phyloP scores from a whole-genome alignment of 75 land plant species.

The Gnetum montanum region DNA sequence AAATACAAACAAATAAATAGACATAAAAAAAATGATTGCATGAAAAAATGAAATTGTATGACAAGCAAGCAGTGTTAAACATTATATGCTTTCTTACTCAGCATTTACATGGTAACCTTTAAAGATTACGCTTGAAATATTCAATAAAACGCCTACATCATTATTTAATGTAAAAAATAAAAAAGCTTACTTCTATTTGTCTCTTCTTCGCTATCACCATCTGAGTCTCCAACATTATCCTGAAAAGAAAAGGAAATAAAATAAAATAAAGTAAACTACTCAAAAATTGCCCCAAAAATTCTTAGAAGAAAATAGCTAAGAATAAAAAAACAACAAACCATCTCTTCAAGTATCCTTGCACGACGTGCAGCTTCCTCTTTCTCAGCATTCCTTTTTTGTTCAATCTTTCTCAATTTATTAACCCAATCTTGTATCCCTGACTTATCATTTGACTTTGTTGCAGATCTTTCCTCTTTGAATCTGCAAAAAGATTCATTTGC shows the following conservation, averaged over 20 bases:
- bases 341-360: constrained; percentile 66
- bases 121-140: too few species aligned
- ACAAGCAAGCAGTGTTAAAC: neutral
- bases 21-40: neutral
- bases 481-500: constrained; percentile 10
- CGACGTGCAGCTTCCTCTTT: constrained; percentile 62
- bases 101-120: too few species aligned
- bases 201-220: constrained; percentile 47
- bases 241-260: constrained; percentile 2
- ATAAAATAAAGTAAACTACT: neutral
- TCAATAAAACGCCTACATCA: neutral
- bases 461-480: constrained; percentile 47
- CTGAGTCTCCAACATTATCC: constrained; percentile 45
- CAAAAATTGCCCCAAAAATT: neutral
- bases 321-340: constrained; percentile 30
- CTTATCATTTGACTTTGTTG: constrained; percentile 35
- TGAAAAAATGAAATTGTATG: neutral
- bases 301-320: neutral
- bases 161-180: neutral
- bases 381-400: constrained; percentile 54
- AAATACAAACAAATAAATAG: neutral
- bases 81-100: too few species aligned
- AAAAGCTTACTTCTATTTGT: constrained; percentile 20
- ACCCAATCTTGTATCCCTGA: constrained; percentile 82
- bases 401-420: constrained; percentile 59